A percentile compares a stretch with the other conserved stretches of the same genome.
Evolutionary conservation across 495 filamentous ascomycete species (phyloP).

Genomic region (Aspergillus cavernicola): DNA sequence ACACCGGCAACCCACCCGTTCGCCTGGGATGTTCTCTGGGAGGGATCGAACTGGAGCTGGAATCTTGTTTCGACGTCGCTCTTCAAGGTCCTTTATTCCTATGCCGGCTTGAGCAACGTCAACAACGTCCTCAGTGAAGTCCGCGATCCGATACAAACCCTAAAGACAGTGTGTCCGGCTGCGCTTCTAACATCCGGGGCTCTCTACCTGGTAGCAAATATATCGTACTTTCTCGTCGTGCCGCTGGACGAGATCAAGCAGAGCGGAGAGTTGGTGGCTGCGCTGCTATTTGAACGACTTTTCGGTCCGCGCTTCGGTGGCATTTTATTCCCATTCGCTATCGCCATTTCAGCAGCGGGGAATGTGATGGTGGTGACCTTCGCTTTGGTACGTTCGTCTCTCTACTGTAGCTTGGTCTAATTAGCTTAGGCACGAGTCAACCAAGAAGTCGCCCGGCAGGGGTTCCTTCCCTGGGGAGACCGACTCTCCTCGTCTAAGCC

Average conservation of each 20-base stretch:
- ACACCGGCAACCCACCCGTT: background rate
- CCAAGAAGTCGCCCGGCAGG: constrained; percentile 65
- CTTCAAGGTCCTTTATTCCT: constrained; percentile 73
- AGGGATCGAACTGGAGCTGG: constrained; percentile 47
- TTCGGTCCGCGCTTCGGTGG: constrained; percentile 59
- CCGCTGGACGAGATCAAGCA: constrained; percentile 65
- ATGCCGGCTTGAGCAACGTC: constrained; percentile 62
- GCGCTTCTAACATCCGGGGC: constrained; percentile 58
- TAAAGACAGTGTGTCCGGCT: constrained; percentile 59
- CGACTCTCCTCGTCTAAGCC: constrained; percentile 61
- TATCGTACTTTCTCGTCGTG: constrained; percentile 66
- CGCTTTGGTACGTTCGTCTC: constrained; percentile 42
- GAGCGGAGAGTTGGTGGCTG: constrained; percentile 64
- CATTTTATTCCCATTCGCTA: constrained; percentile 56
- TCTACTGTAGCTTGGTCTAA: background rate
- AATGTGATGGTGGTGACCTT: constrained; percentile 81
- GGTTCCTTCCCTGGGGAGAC: constrained; percentile 64
- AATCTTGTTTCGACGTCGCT: constrained; percentile 56
- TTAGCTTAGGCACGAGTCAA: constrained; percentile 58
- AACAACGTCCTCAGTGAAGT: constrained; percentile 80
- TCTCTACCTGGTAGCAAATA: constrained; percentile 66
- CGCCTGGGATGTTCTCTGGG: constrained; percentile 38
- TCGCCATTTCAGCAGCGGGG: constrained; percentile 64
- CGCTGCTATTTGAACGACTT: constrained; percentile 62
- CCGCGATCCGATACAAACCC: constrained; percentile 61